Conservation (phyloP, 2,329 filamentous ascomycete species). For the Laburnicola sp. region DNA sequence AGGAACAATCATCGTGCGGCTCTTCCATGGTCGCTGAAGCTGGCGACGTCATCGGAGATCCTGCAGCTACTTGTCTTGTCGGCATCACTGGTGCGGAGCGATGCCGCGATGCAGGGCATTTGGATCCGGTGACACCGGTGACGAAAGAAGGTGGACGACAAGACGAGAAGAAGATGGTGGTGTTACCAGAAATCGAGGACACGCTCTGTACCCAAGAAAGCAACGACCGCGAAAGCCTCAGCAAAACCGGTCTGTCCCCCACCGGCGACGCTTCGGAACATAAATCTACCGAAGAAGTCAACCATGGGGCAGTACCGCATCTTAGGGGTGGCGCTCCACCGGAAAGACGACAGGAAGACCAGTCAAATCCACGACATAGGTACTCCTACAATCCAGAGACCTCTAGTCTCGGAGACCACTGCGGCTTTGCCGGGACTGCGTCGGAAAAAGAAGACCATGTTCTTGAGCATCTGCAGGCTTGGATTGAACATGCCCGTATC, state of each 20-base stretch:
- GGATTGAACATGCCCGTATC: conserved; percentile 2
- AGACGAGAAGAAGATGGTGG: not conserved
- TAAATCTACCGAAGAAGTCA: not conserved
- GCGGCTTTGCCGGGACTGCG: not conserved
- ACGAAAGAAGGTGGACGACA: not conserved
- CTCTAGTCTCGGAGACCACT: not conserved
- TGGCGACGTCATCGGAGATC: not conserved
- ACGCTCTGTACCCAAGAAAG: conserved; percentile 5
- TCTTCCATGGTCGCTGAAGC: not conserved
- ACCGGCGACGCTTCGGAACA: not conserved
- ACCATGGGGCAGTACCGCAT: not conserved
- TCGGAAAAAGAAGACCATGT: not conserved
- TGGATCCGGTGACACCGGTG: not conserved
- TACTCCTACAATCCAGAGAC: not conserved
- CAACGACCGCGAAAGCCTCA: not conserved
- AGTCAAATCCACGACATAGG: not conserved
- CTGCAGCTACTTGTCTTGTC: too few species aligned
- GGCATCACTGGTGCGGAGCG: too few species aligned
- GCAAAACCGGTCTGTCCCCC: not conserved
- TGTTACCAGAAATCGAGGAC: conserved; percentile 1
- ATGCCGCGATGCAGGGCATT: not conserved
- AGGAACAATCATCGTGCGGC: not conserved
- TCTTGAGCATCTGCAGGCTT: not conserved
- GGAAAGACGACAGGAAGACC: too few species aligned
- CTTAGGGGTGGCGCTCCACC: conserved; percentile 3